phyloP scores from a whole-genome alignment of 495 filamentous ascomycete species.

The Pseudoneurospora amorphoporcata region DNA sequence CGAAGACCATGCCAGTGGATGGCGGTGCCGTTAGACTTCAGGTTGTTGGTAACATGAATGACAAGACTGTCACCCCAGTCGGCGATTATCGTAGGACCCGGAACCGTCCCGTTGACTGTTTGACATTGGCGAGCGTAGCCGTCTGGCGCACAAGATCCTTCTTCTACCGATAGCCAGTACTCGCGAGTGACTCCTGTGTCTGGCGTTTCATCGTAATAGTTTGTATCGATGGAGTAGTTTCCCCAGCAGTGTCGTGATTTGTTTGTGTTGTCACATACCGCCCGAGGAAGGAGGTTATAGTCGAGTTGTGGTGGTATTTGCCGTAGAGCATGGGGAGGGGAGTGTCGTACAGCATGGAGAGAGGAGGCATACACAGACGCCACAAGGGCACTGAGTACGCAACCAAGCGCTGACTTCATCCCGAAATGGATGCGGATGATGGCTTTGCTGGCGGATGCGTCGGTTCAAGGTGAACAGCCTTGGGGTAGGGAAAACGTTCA shows the following conservation, averaged over 20 bases:
- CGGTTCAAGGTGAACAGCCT: neutral
- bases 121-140: conserved; percentile 42
- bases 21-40: conserved; percentile 16
- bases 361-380: neutral
- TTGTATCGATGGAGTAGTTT: conserved; percentile 11
- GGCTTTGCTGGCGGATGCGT: neutral
- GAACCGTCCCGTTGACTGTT: conserved; percentile 45
- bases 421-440: neutral
- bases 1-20: conserved; percentile 29
- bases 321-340: neutral
- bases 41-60: conserved; percentile 22
- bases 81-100: conserved; percentile 44
- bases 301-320: neutral
- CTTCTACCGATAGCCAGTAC: conserved; percentile 18
- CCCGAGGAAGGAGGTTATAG: neutral
- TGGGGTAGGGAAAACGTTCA: neutral
- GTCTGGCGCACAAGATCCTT: conserved; percentile 32
- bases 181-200: conserved; percentile 4
- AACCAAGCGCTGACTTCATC: neutral
- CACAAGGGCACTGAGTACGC: neutral
- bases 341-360: neutral
- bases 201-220: conserved; percentile 14
- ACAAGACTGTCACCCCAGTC: conserved; percentile 38
- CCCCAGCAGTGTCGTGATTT: conserved; percentile 15
- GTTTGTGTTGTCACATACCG: conserved; percentile 6